A percentile compares a stretch with the other conserved stretches of the same genome.
These are phyloP conservation scores for Globisporangium cederbergense DNA, from an alignment of 352 stramenopile species.

Conservation along the genomic window DNA sequence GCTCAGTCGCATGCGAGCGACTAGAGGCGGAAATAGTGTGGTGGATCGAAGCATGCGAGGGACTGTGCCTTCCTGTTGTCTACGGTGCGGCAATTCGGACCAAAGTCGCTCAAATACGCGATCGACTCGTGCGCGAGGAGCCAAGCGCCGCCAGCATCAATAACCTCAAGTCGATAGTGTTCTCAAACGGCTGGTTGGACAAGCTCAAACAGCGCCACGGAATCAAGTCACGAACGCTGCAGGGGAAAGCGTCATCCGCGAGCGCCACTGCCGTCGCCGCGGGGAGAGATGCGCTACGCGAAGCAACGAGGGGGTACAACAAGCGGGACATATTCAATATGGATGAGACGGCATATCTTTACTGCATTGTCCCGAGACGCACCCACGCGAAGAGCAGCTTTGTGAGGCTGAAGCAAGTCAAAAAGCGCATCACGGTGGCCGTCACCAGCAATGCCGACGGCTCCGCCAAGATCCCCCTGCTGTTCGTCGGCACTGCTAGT, in stretches of 20 bases:
- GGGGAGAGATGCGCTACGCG: background rate
- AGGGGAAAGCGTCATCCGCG: background rate
- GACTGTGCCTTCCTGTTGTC: too few relatives aligned
- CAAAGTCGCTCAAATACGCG: too few relatives aligned
- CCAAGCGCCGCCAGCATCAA: too few relatives aligned
- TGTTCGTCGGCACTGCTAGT: too few relatives aligned
- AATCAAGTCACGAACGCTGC: too few relatives aligned
- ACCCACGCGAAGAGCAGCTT: background rate
- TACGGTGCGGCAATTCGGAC: too few relatives aligned
- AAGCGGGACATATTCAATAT: conserved; percentile 2
- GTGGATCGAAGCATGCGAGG: too few relatives aligned
- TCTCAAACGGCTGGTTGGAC: background rate
- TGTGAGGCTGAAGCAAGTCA: too few relatives aligned
- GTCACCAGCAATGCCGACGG: background rate
- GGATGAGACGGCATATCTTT: background rate
- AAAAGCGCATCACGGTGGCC: background rate
- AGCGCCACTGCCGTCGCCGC: background rate
- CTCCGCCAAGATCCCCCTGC: background rate
- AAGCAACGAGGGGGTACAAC: conserved; percentile 1
- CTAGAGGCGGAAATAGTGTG: too few relatives aligned
- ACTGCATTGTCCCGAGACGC: background rate
- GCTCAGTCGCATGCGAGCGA: too few relatives aligned
- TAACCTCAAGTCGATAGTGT: too few relatives aligned
- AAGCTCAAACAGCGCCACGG: background rate
- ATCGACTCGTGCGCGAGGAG: too few relatives aligned